Base-by-base conservation (phyloP, 148 eudicot genomes). In the Oxyria digyna region DNA sequence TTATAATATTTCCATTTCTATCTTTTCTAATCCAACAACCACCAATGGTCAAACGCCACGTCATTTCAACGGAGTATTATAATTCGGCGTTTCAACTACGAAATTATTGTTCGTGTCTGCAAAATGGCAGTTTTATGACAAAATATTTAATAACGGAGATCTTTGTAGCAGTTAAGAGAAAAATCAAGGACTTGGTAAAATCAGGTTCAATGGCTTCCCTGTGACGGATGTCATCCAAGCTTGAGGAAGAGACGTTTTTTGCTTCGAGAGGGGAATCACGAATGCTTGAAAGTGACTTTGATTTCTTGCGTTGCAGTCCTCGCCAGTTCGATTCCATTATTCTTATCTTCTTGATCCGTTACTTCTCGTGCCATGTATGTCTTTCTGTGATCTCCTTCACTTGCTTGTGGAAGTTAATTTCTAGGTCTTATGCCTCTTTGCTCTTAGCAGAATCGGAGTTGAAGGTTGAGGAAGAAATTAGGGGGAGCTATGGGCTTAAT, bases 401-500 rank as follows among this genome's bases (percentile, higher is more conserved):
- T 20, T 23, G 26, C 45, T 35, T n/a, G 68, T 1, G 5, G 21
- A 33, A 17, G 66, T 14, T 55, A 29, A 64, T 64, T 64, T 64
- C 68, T 64, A 32, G 42, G 43, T 64, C 46, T n/a, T n/a, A 9
- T 32, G 67, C 29, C 41, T 35, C 5, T 41, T 65, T 35, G 27
- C 20, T 37, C 0, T 66, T 1, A 8, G 31, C 46, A 66, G 45
- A 29, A 52, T 23, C 48, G 35, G 72, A 10, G 40, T 70, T 40
- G 72, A 52, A 33, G 65, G 31, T 31, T 24, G 65, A 68, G 59
- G 50, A 49, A 74, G 64, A 15, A 59, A 31, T 31, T 59, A 89
- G 48, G 31, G 70, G 64, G 15, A 59, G 3, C 20, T 31, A 93
- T 93, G 98, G 98, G 98, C 59, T 78, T 93, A 72, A 80, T 90